These are phyloP conservation scores for Alternaria gansuensis DNA, from an alignment of 2,329 filamentous ascomycete genomes.

Conservation along the genomic window DNA sequence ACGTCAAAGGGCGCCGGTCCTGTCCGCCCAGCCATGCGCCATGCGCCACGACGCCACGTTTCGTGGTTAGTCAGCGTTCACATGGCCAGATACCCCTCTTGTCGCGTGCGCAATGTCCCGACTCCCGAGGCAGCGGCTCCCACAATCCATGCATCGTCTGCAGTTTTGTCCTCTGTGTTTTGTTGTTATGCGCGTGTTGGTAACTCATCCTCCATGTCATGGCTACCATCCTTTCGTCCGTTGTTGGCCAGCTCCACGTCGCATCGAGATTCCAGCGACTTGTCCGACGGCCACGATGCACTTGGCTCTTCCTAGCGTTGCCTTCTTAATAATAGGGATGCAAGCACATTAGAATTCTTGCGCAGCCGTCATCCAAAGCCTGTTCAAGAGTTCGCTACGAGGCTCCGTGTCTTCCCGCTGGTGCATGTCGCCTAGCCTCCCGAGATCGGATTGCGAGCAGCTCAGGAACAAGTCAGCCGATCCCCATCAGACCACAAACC, in stretches of 20 bases:
- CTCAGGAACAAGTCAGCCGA: conserved; percentile 30
- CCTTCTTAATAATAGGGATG: neutral
- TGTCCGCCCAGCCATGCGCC: conserved; percentile 15
- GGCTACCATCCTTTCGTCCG: neutral
- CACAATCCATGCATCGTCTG: neutral
- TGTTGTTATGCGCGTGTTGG: neutral
- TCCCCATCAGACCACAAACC: conserved; percentile 21
- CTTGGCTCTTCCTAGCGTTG: neutral
- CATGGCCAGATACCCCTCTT: conserved; percentile 4
- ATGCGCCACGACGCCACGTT: conserved; percentile 11
- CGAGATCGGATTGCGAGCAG: conserved; percentile 13
- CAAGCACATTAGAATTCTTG: neutral
- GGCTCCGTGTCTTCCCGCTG: conserved; percentile 18
- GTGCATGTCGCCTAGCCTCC: conserved; percentile 12
- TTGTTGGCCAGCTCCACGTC: neutral
- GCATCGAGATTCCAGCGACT: neutral
- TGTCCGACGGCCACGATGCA: neutral
- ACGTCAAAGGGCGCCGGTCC: conserved; percentile 16
- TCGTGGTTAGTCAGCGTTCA: conserved; percentile 5
- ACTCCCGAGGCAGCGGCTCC: conserved; percentile 5
- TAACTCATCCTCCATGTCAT: neutral
- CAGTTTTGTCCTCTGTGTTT: neutral
- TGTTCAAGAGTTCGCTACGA: neutral
- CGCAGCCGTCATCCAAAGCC: neutral
- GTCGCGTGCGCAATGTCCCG: neutral